Percentiles rank a stretch among this genome's conserved stretches.
phyloP scores from a whole-genome alignment of 768 basidiomycete genomes.

The Guyanaporus albipodus region DNA sequence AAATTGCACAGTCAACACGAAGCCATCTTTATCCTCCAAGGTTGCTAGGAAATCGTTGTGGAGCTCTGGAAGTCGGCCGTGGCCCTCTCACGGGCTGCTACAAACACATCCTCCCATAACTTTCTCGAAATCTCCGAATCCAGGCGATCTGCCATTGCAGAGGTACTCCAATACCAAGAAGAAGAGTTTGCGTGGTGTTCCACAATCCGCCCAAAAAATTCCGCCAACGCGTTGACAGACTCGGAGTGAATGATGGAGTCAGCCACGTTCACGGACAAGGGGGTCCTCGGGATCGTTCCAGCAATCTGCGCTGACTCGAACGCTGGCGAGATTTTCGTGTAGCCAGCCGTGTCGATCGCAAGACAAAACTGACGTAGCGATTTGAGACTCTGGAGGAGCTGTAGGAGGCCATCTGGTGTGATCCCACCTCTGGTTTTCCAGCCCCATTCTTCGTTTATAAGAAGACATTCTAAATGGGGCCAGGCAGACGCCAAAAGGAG shows the following conservation, averaged over 20 bases:
- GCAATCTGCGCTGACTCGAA: not conserved
- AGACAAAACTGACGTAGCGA: slow-evolving; percentile 3
- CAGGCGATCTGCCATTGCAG: not conserved
- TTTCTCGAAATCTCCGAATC: slow-evolving; percentile 5
- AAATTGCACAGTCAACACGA: too few relatives aligned
- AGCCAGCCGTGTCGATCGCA: not conserved
- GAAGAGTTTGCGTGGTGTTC: not conserved
- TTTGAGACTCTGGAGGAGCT: not conserved
- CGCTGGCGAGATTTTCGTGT: not conserved
- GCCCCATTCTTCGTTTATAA: slow-evolving; percentile 8
- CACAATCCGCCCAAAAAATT: slow-evolving; percentile 2
- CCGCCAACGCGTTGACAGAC: slow-evolving; percentile 1
- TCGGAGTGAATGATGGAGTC: slow-evolving; percentile 2
- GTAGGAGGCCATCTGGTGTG: slow-evolving; percentile 2
- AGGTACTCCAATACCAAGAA: not conserved
- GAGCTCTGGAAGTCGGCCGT: not conserved
- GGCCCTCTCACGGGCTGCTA: not conserved
- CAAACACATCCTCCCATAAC: slow-evolving; percentile 4
- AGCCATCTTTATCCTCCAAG: too few relatives aligned
- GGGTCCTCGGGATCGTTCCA: not conserved
- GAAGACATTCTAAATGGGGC: not conserved
- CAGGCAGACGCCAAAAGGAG: not conserved
- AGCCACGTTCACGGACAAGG: slow-evolving; percentile 3
- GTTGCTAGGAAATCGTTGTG: not conserved
- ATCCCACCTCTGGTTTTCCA: not conserved